These are phyloP conservation scores for Silene latifolia DNA, from an alignment of 148 eudicot genomes.

Conservation along the genomic window DNA sequence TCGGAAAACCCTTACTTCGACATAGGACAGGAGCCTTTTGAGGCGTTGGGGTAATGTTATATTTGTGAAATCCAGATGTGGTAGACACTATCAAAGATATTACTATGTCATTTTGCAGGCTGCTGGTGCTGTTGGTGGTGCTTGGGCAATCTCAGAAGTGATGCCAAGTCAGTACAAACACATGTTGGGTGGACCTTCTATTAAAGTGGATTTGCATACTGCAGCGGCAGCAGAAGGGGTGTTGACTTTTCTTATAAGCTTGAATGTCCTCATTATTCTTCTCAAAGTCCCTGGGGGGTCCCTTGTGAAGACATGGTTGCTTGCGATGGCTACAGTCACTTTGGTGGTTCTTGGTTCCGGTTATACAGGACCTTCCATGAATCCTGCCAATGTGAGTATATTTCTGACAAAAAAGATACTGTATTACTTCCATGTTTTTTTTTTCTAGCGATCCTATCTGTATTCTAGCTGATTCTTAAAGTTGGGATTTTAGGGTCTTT, in stretches of 20 bases:
- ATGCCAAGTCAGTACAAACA: constrained; percentile 77
- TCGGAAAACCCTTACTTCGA: too few relatives aligned
- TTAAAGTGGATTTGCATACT: constrained; percentile 79
- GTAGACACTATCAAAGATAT: too few relatives aligned
- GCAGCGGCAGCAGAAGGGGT: constrained; percentile 88
- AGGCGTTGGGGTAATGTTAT: not conserved
- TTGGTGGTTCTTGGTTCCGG: constrained; percentile 60
- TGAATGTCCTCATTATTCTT: constrained; percentile 55
- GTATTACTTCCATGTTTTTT: not conserved
- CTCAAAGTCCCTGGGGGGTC: constrained; percentile 57
- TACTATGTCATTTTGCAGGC: constrained; percentile 40
- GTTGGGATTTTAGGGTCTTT: too few relatives aligned
- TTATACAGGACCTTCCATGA: constrained; percentile 90
- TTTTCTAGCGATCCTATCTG: not conserved
- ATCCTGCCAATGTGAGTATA: constrained; percentile 84
- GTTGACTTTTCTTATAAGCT: constrained; percentile 66
- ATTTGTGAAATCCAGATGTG: too few relatives aligned
- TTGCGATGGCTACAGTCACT: constrained; percentile 63
- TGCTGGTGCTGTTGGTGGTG: constrained; percentile 83
- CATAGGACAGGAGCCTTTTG: too few relatives aligned
- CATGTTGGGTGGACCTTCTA: constrained; percentile 77
- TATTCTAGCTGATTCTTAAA: not conserved
- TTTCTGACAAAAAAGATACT: not conserved
- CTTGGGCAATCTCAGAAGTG: constrained; percentile 57
- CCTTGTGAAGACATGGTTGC: constrained; percentile 63